These are phyloP conservation scores for Zizania latifolia DNA, from an alignment of 176 grass and related monocot genomes.

Conservation along the genomic window DNA sequence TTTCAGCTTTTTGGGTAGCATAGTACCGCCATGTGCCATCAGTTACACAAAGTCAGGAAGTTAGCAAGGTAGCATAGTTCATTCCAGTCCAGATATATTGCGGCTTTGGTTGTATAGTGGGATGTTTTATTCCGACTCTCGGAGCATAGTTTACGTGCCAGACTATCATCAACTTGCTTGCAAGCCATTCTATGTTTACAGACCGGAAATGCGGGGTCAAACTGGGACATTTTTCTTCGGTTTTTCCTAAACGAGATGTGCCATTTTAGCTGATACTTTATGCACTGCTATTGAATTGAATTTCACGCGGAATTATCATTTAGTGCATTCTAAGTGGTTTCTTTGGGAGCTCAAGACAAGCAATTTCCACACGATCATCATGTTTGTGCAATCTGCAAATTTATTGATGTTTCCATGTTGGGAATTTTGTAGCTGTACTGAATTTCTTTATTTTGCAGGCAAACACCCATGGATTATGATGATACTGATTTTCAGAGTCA, in stretches of 20 bases:
- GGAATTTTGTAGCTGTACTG: not conserved
- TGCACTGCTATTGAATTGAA: not conserved
- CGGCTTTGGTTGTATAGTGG: not conserved
- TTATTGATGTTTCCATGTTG: not conserved
- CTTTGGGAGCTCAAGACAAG: not conserved
- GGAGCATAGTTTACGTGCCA: not conserved
- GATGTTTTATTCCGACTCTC: not conserved
- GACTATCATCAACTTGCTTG: not conserved
- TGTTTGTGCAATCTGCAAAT: conserved; percentile 5
- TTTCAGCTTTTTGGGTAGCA: conserved; percentile 1
- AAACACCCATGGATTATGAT: conserved; percentile 95
- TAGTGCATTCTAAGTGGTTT: not conserved
- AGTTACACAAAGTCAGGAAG: not conserved
- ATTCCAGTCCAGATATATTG: not conserved
- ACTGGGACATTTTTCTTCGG: not conserved
- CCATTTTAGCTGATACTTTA: not conserved
- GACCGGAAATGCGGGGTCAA: not conserved
- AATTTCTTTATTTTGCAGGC: conserved; percentile 40
- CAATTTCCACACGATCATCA: not conserved
- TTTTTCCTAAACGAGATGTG: not conserved
- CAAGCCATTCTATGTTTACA: not conserved
- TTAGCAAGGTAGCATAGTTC: not conserved
- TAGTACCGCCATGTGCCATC: not conserved
- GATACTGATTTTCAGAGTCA: conserved; percentile 83
- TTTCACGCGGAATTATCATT: not conserved